Evolutionary conservation across 2,329 filamentous ascomycete species (phyloP).

Genomic region (Alternaria incomplexa): DNA sequence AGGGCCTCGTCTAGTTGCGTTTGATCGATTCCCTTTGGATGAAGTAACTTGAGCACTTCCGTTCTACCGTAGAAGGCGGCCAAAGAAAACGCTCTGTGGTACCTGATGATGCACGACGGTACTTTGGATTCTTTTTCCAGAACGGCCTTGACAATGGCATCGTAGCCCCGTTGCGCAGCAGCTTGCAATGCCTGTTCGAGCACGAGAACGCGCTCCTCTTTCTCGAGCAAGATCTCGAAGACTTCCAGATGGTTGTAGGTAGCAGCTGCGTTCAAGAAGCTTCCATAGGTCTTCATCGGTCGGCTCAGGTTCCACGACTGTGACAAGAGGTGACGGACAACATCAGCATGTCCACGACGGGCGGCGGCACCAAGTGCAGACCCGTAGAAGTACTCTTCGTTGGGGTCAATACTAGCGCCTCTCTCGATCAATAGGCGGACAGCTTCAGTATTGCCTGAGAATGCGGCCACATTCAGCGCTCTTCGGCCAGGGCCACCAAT

Average conservation of each 20-base stretch:
- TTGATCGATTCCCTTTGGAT: constrained; percentile 14
- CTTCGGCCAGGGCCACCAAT: constrained; percentile 13
- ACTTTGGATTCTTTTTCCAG: constrained; percentile 13
- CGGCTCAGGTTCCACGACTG: constrained; percentile 23
- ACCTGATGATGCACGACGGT: constrained; percentile 7
- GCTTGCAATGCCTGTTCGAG: constrained; percentile 30
- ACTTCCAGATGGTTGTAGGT: constrained; percentile 31
- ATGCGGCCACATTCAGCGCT: constrained; percentile 28
- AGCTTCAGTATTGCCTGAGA: constrained; percentile 22
- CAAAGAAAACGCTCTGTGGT: constrained; percentile 26
- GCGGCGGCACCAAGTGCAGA: constrained; percentile 27
- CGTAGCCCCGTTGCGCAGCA: constrained; percentile 24
- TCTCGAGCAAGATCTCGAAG: constrained; percentile 21
- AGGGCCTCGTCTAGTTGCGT: constrained; percentile 22
- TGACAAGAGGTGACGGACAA: constrained; percentile 24
- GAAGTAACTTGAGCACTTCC: constrained; percentile 21
- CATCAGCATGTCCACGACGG: constrained; percentile 23
- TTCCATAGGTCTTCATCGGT: constrained; percentile 26
- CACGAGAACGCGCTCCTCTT: constrained; percentile 21
- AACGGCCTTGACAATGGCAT: constrained; percentile 20
- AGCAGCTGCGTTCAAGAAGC: constrained; percentile 26
- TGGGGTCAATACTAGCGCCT: constrained; percentile 26
- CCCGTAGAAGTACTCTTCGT: constrained; percentile 29
- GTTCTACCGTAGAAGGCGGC: constrained; percentile 27
- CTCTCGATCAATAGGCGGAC: constrained; percentile 22